These are phyloP conservation scores for Kwoniella dendrophila DNA, from an alignment of 768 basidiomycete species.

Conservation along the genomic window DNA sequence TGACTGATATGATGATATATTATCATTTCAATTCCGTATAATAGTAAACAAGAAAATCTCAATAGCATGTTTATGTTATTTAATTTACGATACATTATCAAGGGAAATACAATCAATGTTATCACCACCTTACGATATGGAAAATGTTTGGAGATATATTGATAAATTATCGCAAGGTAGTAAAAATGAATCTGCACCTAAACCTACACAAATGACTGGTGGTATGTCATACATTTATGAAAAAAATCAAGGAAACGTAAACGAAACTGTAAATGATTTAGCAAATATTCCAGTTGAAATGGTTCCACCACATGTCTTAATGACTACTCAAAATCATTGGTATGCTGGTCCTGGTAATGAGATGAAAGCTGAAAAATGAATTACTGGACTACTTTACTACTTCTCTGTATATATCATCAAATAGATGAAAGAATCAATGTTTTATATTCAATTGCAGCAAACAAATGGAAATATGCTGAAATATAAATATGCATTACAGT, in stretches of 20 bases:
- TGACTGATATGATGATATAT: neutral
- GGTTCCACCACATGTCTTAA: slow-evolving; percentile 43
- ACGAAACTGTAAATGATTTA: slow-evolving; percentile 10
- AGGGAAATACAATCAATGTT: slow-evolving; percentile 32
- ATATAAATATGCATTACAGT: no score
- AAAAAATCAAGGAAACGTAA: slow-evolving; percentile 10
- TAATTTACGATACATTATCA: slow-evolving; percentile 31
- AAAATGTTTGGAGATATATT: slow-evolving; percentile 11
- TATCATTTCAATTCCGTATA: neutral
- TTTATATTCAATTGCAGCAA: no score
- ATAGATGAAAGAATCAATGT: no score
- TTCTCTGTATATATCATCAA: no score
- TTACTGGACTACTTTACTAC: no score
- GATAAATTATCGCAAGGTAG: slow-evolving; percentile 7
- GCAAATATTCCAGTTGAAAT: slow-evolving; percentile 39
- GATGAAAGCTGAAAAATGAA: slow-evolving; percentile 14
- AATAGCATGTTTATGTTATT: slow-evolving; percentile 20
- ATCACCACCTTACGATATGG: slow-evolving; percentile 28
- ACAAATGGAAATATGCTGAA: no score
- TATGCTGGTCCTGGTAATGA: slow-evolving; percentile 38
- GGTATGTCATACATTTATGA: slow-evolving; percentile 50
- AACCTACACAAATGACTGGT: slow-evolving; percentile 21
- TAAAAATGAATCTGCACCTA: slow-evolving; percentile 14
- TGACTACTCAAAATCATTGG: slow-evolving; percentile 44
- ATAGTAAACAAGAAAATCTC: slow-evolving; percentile 29